A percentile compares a stretch with the other conserved stretches of the same genome.
phyloP scores from a whole-genome alignment of 768 basidiomycete genomes.

The Hemileccinum rubropunctum region DNA sequence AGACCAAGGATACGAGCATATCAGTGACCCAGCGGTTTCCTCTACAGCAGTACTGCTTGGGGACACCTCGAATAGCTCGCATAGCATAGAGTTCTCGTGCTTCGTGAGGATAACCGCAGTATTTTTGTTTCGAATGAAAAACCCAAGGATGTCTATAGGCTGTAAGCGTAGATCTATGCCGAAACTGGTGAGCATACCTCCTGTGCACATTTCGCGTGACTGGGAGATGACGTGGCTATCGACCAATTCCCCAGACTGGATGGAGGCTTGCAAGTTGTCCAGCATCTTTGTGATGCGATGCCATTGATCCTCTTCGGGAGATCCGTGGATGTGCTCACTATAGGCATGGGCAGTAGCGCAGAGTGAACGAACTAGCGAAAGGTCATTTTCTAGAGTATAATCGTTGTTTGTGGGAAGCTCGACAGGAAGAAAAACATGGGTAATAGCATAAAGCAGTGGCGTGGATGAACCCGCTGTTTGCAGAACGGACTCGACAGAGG shows the following conservation, averaged over 20 bases:
- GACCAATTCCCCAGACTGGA: not conserved
- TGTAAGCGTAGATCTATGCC: not conserved
- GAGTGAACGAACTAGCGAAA: not conserved
- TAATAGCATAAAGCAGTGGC: no score
- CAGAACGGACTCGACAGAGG: no score
- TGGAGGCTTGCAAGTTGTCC: not conserved
- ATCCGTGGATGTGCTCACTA: not conserved
- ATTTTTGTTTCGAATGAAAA: slow-evolving; percentile 42
- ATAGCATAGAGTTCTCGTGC: slow-evolving; percentile 20
- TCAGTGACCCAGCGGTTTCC: not conserved
- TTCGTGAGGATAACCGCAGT: slow-evolving; percentile 39
- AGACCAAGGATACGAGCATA: slow-evolving; percentile 20
- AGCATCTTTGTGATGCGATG: slow-evolving; percentile 1
- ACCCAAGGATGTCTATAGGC: slow-evolving; percentile 32
- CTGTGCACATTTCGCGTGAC: not conserved
- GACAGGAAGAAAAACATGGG: slow-evolving; percentile 5
- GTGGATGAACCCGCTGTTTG: no score
- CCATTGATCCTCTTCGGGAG: not conserved
- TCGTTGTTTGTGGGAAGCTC: not conserved
- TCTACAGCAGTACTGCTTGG: slow-evolving; percentile 10
- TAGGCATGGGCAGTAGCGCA: slow-evolving; percentile 6
- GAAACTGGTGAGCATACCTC: not conserved
- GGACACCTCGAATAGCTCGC: slow-evolving; percentile 44
- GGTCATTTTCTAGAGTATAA: not conserved
- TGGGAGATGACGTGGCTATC: not conserved